Conservation (phyloP, 306 rosid genomes). For the Potentilla sterilis region DNA sequence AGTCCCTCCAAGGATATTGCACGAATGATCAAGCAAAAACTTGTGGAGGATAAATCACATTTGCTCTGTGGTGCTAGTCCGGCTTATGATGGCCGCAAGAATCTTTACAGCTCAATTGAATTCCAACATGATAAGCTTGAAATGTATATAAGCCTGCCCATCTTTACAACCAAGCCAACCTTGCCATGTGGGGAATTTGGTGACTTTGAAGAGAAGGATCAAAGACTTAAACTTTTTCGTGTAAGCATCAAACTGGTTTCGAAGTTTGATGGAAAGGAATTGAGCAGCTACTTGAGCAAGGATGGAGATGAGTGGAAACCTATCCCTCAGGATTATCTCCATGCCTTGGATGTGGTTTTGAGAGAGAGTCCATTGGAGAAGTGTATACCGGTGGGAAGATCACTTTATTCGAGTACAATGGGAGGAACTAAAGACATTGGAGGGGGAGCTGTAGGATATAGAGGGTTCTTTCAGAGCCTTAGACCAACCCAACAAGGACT, state of each 20-base stretch:
- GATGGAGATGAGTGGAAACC: conserved; percentile 86
- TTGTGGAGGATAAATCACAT: conserved; percentile 57
- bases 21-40: conserved; percentile 70
- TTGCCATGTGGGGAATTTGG: conserved; percentile 39
- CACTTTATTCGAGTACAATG: conserved; percentile 74
- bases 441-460: conserved; percentile 90
- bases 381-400: conserved; percentile 78
- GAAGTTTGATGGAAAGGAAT: conserved; percentile 68
- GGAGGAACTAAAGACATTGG: conserved; percentile 87
- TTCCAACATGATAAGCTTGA: conserved; percentile 83
- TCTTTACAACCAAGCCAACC: conserved; percentile 43
- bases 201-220: conserved; percentile 44
- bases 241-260: conserved; percentile 78
- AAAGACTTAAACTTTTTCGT: conserved; percentile 60
- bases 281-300: conserved; percentile 65
- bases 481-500: conserved; percentile 96
- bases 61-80: conserved; percentile 75
- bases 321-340: conserved; percentile 94
- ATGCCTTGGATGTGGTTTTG: conserved; percentile 90
- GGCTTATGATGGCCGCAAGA: conserved; percentile 87
- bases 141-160: conserved; percentile 72
- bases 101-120: conserved; percentile 83
- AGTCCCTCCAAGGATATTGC: conserved; percentile 83
- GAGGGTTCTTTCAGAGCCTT: conserved; percentile 99
- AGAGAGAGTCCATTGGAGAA: conserved; percentile 86